Base-by-base conservation (phyloP, 148 eudicot genomes). In the Fagopyrum esculentum region DNA sequence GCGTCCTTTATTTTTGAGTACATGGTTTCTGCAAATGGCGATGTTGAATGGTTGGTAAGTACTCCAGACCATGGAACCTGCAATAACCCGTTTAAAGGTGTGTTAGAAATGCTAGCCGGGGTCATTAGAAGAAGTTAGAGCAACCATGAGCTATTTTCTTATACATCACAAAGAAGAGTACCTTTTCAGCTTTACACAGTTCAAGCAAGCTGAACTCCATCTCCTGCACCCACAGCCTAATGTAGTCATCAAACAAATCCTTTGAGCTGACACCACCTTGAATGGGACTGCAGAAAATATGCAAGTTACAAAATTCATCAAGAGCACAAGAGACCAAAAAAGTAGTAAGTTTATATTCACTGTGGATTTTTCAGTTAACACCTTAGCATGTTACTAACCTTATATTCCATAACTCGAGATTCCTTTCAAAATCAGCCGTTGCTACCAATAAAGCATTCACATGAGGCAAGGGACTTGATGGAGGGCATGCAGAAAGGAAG, bases 181-280 rank as follows among this genome's bases (percentile, higher is more conserved):
- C 95, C 95, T 92, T 92, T 79, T 92, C 97, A 61, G 89, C 93
- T 82, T 86, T 92, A 85, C 93, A 90, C 73, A 84, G 84, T 13
- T 92, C 93, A 68, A 92, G 89, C 66, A 92, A 64, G 71, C 72
- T 83, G 57, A 92, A 87, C 77, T 92, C 89, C 90, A 92, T 84
- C 73, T 90, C 97, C 76, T 92, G 86, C 74, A 90, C 84, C 97
- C 97, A 92, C 22, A 90, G 87, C 91, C 88, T 88, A 73, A 92
- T 90, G 76, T 92, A 92, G 70, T 81, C 76, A 50, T 90, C 87
- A 82, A 74, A 92, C 81, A 92, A 82, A 73, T 83, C 79, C 77
- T 85, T 86, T 2, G 92, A 83, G 78, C 89, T 84, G n/a, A 92
- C 85, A 64, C 97, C 93, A 54, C 93, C 95, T 84, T 83, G 86